These are phyloP conservation scores for Prunus mume DNA, from an alignment of 306 rosid genomes.

Conservation along the genomic window DNA sequence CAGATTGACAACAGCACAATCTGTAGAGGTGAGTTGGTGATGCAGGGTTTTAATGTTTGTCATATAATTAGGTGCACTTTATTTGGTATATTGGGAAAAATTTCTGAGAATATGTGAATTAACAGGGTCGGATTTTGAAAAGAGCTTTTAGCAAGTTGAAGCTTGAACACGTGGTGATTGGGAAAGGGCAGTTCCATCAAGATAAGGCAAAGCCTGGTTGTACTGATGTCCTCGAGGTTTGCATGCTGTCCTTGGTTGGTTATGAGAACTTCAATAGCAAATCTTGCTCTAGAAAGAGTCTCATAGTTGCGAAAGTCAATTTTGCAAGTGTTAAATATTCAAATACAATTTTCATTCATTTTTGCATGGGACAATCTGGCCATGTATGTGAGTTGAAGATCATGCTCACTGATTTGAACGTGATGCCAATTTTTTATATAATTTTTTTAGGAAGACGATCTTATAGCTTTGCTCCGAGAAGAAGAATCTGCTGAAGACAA, in stretches of 20 bases:
- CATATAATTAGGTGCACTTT: neutral
- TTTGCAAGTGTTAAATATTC: neutral
- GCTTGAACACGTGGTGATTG: constrained; percentile 96
- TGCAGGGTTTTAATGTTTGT: neutral
- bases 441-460: constrained; percentile 57
- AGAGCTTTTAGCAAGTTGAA: constrained; percentile 95
- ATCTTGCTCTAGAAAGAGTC: neutral
- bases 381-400: neutral
- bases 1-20: constrained; percentile 93
- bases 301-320: neutral
- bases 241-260: neutral
- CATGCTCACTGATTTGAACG: neutral
- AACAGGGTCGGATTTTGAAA: constrained; percentile 87
- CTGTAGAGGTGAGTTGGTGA: constrained; percentile 60
- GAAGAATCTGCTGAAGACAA: constrained; percentile 84
- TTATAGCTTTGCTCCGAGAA: constrained; percentile 62
- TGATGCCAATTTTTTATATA: neutral
- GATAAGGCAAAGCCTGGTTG: constrained; percentile 45
- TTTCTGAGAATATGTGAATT: constrained; percentile 17
- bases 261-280: neutral
- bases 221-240: constrained; percentile 50
- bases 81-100: neutral
- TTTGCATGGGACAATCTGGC: neutral
- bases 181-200: constrained; percentile 85
- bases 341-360: neutral